A percentile compares a stretch with the other conserved stretches of the same genome.
Evolutionary conservation across 1,284 basidiomycete species (phyloP).

Genomic region (Apiotrichum mycotoxinovorans): DNA sequence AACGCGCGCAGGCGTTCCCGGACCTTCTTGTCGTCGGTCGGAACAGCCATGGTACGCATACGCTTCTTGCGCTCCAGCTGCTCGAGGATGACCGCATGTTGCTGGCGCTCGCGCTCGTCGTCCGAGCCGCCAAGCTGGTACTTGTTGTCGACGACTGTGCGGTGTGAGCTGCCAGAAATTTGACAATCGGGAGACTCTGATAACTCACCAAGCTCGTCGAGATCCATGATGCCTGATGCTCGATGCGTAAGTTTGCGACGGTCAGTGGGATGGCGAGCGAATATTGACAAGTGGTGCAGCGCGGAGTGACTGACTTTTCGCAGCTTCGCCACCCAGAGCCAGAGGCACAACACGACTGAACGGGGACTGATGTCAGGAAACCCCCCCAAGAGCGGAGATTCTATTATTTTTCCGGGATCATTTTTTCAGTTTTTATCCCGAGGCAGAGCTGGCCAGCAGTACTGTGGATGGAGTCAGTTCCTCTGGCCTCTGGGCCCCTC

Average conservation of each 20-base stretch:
- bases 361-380: no score
- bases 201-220: slow-evolving; percentile 42
- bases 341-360: not conserved
- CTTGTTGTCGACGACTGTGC: slow-evolving; percentile 43
- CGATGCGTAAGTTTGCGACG: no score
- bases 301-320: not conserved
- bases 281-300: not conserved
- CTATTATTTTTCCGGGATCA: not conserved
- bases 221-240: slow-evolving; percentile 30
- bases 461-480: no score
- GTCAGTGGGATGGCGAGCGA: no score
- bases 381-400: no score
- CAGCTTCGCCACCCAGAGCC: not conserved
- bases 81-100: slow-evolving; percentile 73
- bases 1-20: slow-evolving; percentile 82
- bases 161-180: not conserved
- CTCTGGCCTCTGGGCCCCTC: no score
- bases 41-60: slow-evolving; percentile 87
- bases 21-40: slow-evolving; percentile 92
- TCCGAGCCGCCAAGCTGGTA: slow-evolving; percentile 48
- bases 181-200: no score
- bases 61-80: slow-evolving; percentile 94
- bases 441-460: not conserved
- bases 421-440: not conserved
- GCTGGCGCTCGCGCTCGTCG: slow-evolving; percentile 50